Base-by-base conservation (phyloP, 1,139 yeast genomes). In the Pichia sp. region DNA sequence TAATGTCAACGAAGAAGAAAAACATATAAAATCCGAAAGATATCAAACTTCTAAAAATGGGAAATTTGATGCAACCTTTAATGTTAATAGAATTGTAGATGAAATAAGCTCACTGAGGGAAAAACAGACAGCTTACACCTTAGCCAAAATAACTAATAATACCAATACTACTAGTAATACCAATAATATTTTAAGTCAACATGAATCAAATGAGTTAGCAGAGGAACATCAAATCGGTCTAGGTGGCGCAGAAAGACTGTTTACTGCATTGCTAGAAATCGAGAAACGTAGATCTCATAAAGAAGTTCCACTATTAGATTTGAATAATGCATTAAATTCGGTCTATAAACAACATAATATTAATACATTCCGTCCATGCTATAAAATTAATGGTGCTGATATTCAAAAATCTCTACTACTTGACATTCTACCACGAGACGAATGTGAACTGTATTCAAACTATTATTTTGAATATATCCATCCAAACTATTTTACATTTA, bases 381-480 rank as follows among this genome's bases (percentile, higher is more conserved):
- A 45, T 30, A 38, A 39, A 10, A 50, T 53, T 9, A 44, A 48
- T 30, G 55, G 52, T 29, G 48, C 53, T 27, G 51, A 56, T 36
- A 55, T 65, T 33, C 56, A 67, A 7, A 45, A 59, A 27, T 64
- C 60, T 52, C 64, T 69, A n/a, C 38, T 67, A 31, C 42, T 64
- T 8, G 52, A 56, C 46, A 50, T 59, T 18, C 58, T 69, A 5
- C 51, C 60, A 9, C 56, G 54, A 46, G 57, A 58, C 2, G 68
- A 63, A 49, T 65, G 71, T n/a, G 63, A 63, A 48, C 50, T 52
- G 41, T 66, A 68, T 46, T 62, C 69, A 3, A 61, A 66, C n/a
- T 54, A 57, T 16, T 73, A 71, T 56, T 71, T 73, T 54, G 50
- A 58, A 13, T 60, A 63, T 38, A 59, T 72, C 14, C 72, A 72